Evolutionary conservation across 2,329 filamentous ascomycete genomes (phyloP).

Genomic region (Penicillium sp.): DNA sequence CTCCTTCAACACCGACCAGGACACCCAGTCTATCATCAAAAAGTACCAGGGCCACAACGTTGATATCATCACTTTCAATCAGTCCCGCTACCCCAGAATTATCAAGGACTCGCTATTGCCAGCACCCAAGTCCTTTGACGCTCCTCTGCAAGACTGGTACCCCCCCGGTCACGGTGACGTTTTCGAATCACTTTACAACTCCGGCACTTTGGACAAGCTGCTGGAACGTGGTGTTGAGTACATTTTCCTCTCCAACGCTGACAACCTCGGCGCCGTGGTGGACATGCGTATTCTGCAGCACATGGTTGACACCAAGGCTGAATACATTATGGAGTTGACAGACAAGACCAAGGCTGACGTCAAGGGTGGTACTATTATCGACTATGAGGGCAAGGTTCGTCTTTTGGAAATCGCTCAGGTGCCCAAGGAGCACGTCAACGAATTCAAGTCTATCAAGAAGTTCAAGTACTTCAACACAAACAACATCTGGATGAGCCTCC

Average conservation of each 20-base stretch:
- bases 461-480: slow-evolving; percentile 99
- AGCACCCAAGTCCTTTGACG: slow-evolving; percentile 86
- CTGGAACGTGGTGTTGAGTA: slow-evolving; percentile 94
- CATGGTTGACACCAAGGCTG: slow-evolving; percentile 96
- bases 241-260: slow-evolving; percentile 98
- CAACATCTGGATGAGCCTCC: slow-evolving; percentile 99
- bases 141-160: slow-evolving; percentile 95
- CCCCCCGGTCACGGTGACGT: slow-evolving; percentile 99
- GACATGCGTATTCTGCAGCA: slow-evolving; percentile 98
- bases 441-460: slow-evolving; percentile 99
- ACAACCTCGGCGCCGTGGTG: slow-evolving; percentile 97
- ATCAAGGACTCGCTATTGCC: slow-evolving; percentile 98
- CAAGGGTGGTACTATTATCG: slow-evolving; percentile 99
- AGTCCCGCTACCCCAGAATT: slow-evolving; percentile 97
- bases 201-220: slow-evolving; percentile 94
- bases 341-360: slow-evolving; percentile 99
- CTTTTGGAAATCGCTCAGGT: slow-evolving; percentile 99
- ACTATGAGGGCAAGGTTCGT: slow-evolving; percentile 96
- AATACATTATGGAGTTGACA: slow-evolving; percentile 99
- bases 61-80: slow-evolving; percentile 99
- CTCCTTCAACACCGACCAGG: slow-evolving; percentile 99
- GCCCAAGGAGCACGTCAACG: slow-evolving; percentile 99
- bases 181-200: slow-evolving; percentile 99
- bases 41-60: slow-evolving; percentile 99
- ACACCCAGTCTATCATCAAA: slow-evolving; percentile 99